A percentile compares a stretch with the other conserved stretches of the same genome.
phyloP scores from a whole-genome alignment of 768 basidiomycete genomes.

The Boletellus ananas region DNA sequence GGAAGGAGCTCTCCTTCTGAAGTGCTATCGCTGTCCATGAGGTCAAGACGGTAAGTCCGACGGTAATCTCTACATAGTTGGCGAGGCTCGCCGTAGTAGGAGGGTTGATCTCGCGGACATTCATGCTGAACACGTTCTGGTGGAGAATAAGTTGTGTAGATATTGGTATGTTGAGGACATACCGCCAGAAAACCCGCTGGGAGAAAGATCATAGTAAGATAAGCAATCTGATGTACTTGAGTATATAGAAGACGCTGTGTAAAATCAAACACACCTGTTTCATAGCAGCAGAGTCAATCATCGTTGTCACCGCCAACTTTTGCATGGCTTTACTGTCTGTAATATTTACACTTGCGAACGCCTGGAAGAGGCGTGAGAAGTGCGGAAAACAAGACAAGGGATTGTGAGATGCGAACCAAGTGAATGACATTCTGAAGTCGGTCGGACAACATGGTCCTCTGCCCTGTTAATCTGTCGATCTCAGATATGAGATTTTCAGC shows the following conservation, averaged over 20 bases:
- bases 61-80: slow-evolving; percentile 39
- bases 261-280: slow-evolving; percentile 25
- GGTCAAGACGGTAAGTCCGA: slow-evolving; percentile 49
- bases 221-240: slow-evolving; percentile 35
- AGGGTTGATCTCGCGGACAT: slow-evolving; percentile 29
- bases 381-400: not conserved
- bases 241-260: not conserved
- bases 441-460: slow-evolving; percentile 30
- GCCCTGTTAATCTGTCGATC: slow-evolving; percentile 43
- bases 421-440: slow-evolving; percentile 34
- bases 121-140: slow-evolving; percentile 33
- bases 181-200: slow-evolving; percentile 46
- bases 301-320: slow-evolving; percentile 42
- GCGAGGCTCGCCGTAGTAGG: slow-evolving; percentile 25
- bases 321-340: slow-evolving; percentile 50
- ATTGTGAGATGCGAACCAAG: slow-evolving; percentile 20
- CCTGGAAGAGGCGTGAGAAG: slow-evolving; percentile 32
- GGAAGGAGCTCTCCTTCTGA: slow-evolving; percentile 31
- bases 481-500: slow-evolving; percentile 46
- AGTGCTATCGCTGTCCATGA: slow-evolving; percentile 56
- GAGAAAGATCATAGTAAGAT: slow-evolving; percentile 59
- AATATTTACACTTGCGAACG: slow-evolving; percentile 57
- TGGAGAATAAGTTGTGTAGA: slow-evolving; percentile 11
- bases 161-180: not conserved
- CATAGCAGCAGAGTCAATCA: slow-evolving; percentile 41